These are phyloP conservation scores for Ceratobasidium sp. DNA, from an alignment of 1,284 basidiomycete genomes.

Conservation along the genomic window DNA sequence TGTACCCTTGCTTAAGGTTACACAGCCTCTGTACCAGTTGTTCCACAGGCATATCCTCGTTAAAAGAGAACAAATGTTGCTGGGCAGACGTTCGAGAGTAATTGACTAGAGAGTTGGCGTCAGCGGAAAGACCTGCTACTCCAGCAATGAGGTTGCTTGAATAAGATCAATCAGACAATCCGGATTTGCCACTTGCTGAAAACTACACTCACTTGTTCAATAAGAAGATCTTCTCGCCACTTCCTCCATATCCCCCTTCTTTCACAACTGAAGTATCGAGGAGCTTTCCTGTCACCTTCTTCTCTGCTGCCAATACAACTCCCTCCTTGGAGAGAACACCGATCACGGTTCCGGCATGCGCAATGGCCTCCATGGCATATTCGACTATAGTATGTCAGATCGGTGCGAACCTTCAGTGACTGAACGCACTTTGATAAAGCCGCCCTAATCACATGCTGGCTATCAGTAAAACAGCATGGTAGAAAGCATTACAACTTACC, in stretches of 20 bases:
- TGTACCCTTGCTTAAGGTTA: slow-evolving; percentile 99
- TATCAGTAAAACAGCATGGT: slow-evolving; percentile 26
- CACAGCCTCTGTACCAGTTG: slow-evolving; percentile 93
- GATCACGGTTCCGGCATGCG: slow-evolving; percentile 94
- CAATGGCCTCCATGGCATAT: slow-evolving; percentile 99
- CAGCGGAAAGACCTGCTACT: slow-evolving; percentile 95
- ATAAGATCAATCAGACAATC: slow-evolving; percentile 30
- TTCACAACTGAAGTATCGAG: slow-evolving; percentile 88
- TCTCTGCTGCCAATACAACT: slow-evolving; percentile 98
- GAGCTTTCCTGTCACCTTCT: slow-evolving; percentile 98
- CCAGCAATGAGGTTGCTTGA: slow-evolving; percentile 93
- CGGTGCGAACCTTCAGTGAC: not conserved
- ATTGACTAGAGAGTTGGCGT: slow-evolving; percentile 98
- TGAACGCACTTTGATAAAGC: slow-evolving; percentile 84
- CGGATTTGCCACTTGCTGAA: slow-evolving; percentile 28
- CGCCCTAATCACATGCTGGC: slow-evolving; percentile 68
- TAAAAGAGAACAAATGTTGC: slow-evolving; percentile 87
- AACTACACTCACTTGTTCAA: slow-evolving; percentile 73
- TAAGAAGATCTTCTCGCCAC: slow-evolving; percentile 97
- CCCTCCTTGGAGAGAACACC: slow-evolving; percentile 96
- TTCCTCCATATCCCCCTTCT: slow-evolving; percentile 91
- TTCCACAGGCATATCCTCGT: slow-evolving; percentile 98
- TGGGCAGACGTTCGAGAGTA: slow-evolving; percentile 94
- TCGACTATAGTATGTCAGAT: slow-evolving; percentile 73
- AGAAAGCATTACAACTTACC: slow-evolving; percentile 65